Base-by-base conservation (phyloP, 805 yeast genomes). In the Candida railenensis region DNA sequence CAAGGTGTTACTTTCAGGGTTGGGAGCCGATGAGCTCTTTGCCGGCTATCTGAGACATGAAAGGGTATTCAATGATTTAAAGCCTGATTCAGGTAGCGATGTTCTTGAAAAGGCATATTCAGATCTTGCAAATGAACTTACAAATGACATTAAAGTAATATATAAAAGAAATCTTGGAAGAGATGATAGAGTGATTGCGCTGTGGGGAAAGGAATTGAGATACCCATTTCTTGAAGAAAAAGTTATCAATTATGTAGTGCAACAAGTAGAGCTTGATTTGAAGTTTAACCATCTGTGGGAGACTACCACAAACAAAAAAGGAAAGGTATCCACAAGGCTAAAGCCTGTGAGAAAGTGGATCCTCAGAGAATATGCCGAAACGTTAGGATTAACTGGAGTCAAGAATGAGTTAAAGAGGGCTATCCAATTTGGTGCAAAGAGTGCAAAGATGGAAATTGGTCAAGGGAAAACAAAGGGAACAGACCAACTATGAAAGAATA, bases 11-110 rank as follows among this genome's bases (percentile, higher is more conserved):
- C 70, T 94, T 32, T 88, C 96, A 45, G 99, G 99, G 0, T 72
- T 94, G 11, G 99, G 99, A 1, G 99, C 99, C 0, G 99, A 94
- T 67, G 99, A 94, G 64, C 67, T 94, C 16, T 91, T 87, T 71
- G 99, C 96, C 0, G 99, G 99, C 0, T 94, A 94, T 62, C 87
- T 96, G 19, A 76, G 97, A 39, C 95, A 94, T 55, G 84, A 80
- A 50, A 64, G 79, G 30, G 57, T 78, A 1, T 77, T 78, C 58
- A 66, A 69, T 5, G 58, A 49, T 14, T 37, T 54, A 12, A 37
- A 55, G 4, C 43, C 32, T 15, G 52, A 53, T 11, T 55, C 45
- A 44, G 60, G 20, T 22, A 16, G n/a, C 9, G 55, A 48, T 3
- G 53, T 53, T 21, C 46, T 65, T 5, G 14, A 2, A 1, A 43